phyloP scores from a whole-genome alignment of 179 eudicot species.

The Sideroxylon spinosum region DNA sequence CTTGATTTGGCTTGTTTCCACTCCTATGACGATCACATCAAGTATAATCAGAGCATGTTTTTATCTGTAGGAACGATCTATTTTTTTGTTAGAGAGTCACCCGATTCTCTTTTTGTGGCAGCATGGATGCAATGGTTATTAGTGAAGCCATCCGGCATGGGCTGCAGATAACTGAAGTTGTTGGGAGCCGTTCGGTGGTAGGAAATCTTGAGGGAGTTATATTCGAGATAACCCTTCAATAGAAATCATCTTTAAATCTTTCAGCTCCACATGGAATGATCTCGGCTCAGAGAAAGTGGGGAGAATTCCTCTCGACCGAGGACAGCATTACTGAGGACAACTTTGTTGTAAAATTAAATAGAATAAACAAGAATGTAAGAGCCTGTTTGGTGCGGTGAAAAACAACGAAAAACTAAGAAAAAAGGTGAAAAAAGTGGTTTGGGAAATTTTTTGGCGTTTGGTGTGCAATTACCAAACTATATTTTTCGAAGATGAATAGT shows the following conservation, averaged over 20 bases:
- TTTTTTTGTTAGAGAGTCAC: not conserved
- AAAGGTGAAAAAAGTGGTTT: too few species aligned
- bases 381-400: too few species aligned
- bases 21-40: not conserved
- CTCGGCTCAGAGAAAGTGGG: too few species aligned
- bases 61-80: not conserved
- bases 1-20: too few species aligned
- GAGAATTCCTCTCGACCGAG: too few species aligned
- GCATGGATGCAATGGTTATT: slow-evolving; percentile 73
- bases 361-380: too few species aligned
- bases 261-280: not conserved
- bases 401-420: too few species aligned
- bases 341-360: too few species aligned
- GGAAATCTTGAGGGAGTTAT: slow-evolving; percentile 60
- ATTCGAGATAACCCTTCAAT: slow-evolving; percentile 53
- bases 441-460: too few species aligned
- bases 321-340: too few species aligned
- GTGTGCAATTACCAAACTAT: too few species aligned
- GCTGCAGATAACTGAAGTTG: slow-evolving; percentile 49
- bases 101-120: slow-evolving; percentile 26
- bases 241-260: not conserved
- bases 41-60: not conserved
- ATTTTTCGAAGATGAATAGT: too few species aligned
- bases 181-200: slow-evolving; percentile 52
- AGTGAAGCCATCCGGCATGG: slow-evolving; percentile 65